Evolutionary conservation across 441 rosid genomes (phyloP), one percentile per base, ranked within the genome.

Genomic region (Kokia cookei): DNA sequence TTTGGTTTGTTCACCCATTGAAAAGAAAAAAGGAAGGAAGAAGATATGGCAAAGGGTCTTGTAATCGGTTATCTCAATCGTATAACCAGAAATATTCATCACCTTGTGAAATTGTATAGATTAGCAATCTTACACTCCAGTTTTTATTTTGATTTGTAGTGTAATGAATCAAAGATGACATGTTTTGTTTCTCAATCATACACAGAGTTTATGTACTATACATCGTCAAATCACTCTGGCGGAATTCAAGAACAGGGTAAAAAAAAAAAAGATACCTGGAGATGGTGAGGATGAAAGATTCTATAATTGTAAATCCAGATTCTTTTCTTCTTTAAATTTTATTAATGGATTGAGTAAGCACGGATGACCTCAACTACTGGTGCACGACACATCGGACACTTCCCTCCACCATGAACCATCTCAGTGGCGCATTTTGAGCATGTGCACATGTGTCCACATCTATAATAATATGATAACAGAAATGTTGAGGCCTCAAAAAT

Each of bases 361-460:
- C 93, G 96, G 77, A 95, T 83, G 77, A 86, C 97, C 89, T 91
- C 98, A 22, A 88, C 79, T 67, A 89, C 91, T 1, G 98, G 99
- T 14, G 99, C 98, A 54, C 78, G 77, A 73, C 98, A 95, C 97
- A 95, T 91, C n/a, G 98, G 99, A 80, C 99, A 93, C 85, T 93
- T 95, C 29, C 86, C 97, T 66, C 93, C 88, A 45, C 76, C 83
- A 79, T 86, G 85, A 67, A 89, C 87, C 85, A 95, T 82, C 82
- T 85, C 86, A 82, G 84, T 84, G 19, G 96, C 97, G 76, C 98
- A 95, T 76, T 83, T 86, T 35, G 90, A 89, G 75, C 99, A 95
- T 3, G 97, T 76, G 83, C 97, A 93, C 99, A 93, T 91, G 85
- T 95, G 99, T 79, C 99, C 99, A 45, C 99, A 95, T 85, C 98